These are phyloP conservation scores for Avena insularis DNA, from an alignment of 176 grass and related monocot species.

Conservation along the genomic window DNA sequence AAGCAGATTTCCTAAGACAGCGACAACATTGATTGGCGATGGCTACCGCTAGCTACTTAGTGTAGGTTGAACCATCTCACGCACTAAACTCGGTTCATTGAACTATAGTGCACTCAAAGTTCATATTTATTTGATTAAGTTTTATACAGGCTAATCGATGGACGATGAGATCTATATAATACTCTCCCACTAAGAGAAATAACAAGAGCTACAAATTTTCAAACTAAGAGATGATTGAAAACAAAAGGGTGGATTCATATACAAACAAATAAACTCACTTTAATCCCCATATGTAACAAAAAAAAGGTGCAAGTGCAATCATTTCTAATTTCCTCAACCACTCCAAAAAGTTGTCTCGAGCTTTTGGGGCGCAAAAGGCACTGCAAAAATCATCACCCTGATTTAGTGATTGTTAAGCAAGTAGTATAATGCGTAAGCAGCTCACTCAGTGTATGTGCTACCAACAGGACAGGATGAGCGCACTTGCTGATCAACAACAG, in stretches of 20 bases:
- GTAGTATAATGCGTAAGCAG: conserved; percentile 40
- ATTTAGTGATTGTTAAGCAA: conserved; percentile 10
- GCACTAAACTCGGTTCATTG: background rate
- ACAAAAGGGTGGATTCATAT: conserved; percentile 1
- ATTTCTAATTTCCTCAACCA: conserved; percentile 19
- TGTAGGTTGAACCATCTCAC: conserved; percentile 1
- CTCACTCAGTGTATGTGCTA: background rate
- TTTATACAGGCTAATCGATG: background rate
- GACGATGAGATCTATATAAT: background rate
- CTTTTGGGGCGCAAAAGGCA: background rate
- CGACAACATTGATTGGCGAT: conserved; percentile 10
- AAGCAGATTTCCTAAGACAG: conserved; percentile 1
- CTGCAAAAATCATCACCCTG: conserved; percentile 11
- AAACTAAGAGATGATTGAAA: background rate
- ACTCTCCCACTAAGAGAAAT: conserved; percentile 25
- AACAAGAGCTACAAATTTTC: background rate
- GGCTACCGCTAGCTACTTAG: background rate
- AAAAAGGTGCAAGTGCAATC: background rate
- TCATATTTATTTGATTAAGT: background rate
- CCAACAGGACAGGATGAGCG: conserved; percentile 17
- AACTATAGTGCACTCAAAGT: background rate
- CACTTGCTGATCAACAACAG: conserved; percentile 27
- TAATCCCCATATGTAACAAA: background rate
- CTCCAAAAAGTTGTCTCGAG: conserved; percentile 2
- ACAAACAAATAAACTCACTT: background rate